phyloP scores from a whole-genome alignment of 805 yeast genomes.

The Candida sithepensis region DNA sequence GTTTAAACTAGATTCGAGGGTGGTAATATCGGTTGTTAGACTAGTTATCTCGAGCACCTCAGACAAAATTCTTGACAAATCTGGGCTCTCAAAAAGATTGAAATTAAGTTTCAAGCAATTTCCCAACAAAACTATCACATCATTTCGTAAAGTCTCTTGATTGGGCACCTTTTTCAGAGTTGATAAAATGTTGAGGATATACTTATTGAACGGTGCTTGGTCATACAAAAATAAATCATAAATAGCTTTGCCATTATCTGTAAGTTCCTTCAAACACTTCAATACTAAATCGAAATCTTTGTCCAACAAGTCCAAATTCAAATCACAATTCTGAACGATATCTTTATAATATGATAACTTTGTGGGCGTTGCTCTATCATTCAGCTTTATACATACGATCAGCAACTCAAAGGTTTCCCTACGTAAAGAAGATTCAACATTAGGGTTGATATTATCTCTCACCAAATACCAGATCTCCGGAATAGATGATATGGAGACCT shows the following conservation, averaged over 20 bases:
- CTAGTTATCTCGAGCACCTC: conserved; percentile 12
- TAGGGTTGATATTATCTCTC: conserved; percentile 44
- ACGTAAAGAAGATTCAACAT: conserved; percentile 33
- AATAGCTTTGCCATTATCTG: conserved; percentile 33
- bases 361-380: conserved; percentile 47
- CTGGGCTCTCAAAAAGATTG: conserved; percentile 14
- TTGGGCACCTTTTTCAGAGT: conserved; percentile 2
- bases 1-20: conserved; percentile 13
- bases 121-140: conserved; percentile 13
- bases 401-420: conserved; percentile 52
- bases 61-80: conserved; percentile 6
- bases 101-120: conserved; percentile 22
- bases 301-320: conserved; percentile 39
- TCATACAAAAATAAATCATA: conserved; percentile 20
- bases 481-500: conserved; percentile 52
- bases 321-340: conserved; percentile 42
- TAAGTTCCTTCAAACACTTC: conserved; percentile 48
- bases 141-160: conserved; percentile 9
- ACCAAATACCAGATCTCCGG: conserved; percentile 78
- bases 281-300: conserved; percentile 33
- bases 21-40: conserved; percentile 8
- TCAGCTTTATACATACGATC: conserved; percentile 50
- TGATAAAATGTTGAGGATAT: conserved; percentile 8
- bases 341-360: conserved; percentile 58
- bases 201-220: conserved; percentile 13